Conservation (phyloP, 73 alveolate genomes). For the Diophrys appendiculata region DNA sequence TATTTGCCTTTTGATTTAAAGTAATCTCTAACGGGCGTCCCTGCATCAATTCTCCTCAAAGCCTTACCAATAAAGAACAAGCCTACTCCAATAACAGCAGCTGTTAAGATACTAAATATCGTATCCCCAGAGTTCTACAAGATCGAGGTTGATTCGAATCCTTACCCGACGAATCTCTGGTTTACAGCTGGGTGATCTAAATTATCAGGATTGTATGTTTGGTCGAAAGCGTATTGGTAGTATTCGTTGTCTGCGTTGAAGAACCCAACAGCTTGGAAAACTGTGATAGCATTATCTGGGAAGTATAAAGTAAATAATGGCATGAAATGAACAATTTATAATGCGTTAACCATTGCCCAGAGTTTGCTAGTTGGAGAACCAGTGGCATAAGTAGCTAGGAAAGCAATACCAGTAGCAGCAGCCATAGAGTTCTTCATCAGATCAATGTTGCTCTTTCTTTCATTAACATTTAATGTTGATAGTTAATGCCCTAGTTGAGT, state of each 20-base stretch:
- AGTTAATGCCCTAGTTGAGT: too few relatives aligned
- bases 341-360: conserved; percentile 25
- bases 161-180: background rate
- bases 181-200: background rate
- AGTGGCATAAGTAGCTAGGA: background rate
- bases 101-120: too few relatives aligned
- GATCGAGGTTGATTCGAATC: conserved; percentile 6
- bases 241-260: conserved; percentile 3
- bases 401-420: background rate
- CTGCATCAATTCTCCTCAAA: too few relatives aligned
- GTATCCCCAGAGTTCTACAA: conserved; percentile 4
- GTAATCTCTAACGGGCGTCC: too few relatives aligned
- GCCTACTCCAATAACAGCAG: too few relatives aligned
- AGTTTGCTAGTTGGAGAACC: background rate
- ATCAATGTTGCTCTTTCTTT: too few relatives aligned
- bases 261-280: background rate
- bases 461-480: too few relatives aligned
- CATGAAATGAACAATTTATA: conserved; percentile 12
- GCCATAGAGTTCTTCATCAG: too few relatives aligned
- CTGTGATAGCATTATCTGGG: background rate
- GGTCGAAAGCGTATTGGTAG: background rate
- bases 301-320: conserved; percentile 1
- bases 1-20: too few relatives aligned
- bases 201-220: background rate
- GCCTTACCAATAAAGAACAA: too few relatives aligned